Percentiles rank a stretch among this genome's conserved stretches.
These are phyloP conservation scores for Corinectria fuckeliana DNA, from an alignment of 2,329 filamentous ascomycete genomes.

Conservation along the genomic window DNA sequence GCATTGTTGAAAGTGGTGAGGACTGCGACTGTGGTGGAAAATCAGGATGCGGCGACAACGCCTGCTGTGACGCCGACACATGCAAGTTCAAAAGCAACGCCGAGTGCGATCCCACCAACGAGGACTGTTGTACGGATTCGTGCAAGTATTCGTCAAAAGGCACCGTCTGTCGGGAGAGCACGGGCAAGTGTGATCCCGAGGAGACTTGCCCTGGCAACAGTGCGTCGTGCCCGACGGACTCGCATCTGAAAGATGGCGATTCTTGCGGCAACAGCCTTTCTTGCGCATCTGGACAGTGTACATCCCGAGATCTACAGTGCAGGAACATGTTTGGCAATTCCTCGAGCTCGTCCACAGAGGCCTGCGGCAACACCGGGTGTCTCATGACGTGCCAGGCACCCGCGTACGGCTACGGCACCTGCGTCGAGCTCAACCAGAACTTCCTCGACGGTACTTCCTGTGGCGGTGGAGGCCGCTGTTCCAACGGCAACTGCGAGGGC, in stretches of 20 bases:
- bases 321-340: conserved; percentile 80
- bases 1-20: conserved; percentile 92
- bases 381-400: conserved; percentile 77
- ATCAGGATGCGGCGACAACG: conserved; percentile 73
- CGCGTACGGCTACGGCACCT: conserved; percentile 68
- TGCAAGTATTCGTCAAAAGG: conserved; percentile 72
- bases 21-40: conserved; percentile 94
- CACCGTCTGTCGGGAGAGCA: conserved; percentile 81
- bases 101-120: conserved; percentile 81
- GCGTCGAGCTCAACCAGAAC: conserved; percentile 83
- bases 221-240: conserved; percentile 77
- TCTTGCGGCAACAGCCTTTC: conserved; percentile 74
- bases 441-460: conserved; percentile 93
- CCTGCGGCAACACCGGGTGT: conserved; percentile 74
- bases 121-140: conserved; percentile 75
- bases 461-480: conserved; percentile 78
- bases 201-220: conserved; percentile 80
- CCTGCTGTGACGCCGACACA: conserved; percentile 83
- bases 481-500: conserved; percentile 79
- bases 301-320: conserved; percentile 89
- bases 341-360: conserved; percentile 77
- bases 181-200: conserved; percentile 81
- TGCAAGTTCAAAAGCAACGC: conserved; percentile 82
- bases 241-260: conserved; percentile 71
- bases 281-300: conserved; percentile 94